Conservation (phyloP, 345 rosid genomes). For the Cochlearia excelsa region DNA sequence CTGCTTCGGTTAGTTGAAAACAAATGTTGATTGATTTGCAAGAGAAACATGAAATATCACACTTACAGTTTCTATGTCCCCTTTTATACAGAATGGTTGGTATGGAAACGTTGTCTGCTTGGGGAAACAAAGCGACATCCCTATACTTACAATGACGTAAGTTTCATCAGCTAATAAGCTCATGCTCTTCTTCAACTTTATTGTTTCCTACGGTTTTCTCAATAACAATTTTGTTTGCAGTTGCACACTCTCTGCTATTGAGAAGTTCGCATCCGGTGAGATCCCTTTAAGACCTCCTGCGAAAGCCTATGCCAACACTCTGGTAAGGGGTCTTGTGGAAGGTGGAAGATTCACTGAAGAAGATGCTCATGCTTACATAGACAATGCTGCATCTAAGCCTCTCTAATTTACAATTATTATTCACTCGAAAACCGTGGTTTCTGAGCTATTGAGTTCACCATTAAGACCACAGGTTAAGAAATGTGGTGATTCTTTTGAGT, state of each 20-base stretch:
- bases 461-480: conserved; percentile 11
- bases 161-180: conserved; percentile 4
- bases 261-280: conserved; percentile 51
- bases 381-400: conserved; percentile 52
- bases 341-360: conserved; percentile 59
- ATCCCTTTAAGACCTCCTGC: conserved; percentile 49
- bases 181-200: neutral
- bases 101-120: conserved; percentile 67
- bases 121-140: conserved; percentile 57
- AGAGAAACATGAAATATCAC: conserved; percentile 12
- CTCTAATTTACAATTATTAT: conserved; percentile 30
- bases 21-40: conserved; percentile 1
- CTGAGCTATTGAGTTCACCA: conserved; percentile 12
- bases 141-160: conserved; percentile 84
- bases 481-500: neutral
- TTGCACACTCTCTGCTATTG: conserved; percentile 42
- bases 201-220: conserved; percentile 4
- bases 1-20: conserved; percentile 31
- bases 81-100: conserved; percentile 59
- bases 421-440: conserved; percentile 20
- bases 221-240: conserved; percentile 35
- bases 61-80: neutral
- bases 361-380: conserved; percentile 62
- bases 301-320: conserved; percentile 46
- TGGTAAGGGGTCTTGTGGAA: conserved; percentile 69